These are phyloP conservation scores for Gaertneriomyces semiglobifer DNA, from an alignment of 192 early-diverging fungal genomes.

Conservation along the genomic window DNA sequence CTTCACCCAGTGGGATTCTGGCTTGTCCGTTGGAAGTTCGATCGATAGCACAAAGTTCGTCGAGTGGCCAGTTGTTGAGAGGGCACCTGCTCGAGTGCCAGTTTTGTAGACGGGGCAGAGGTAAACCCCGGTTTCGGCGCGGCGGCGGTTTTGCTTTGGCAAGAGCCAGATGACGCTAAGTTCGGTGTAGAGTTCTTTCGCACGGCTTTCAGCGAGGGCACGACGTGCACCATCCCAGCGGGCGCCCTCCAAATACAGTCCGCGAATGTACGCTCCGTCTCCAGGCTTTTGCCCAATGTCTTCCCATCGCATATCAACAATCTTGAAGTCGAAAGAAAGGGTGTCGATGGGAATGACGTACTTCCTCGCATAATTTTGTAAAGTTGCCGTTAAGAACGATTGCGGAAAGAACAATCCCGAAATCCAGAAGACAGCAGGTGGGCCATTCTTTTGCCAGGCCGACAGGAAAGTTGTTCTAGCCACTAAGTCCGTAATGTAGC, in stretches of 20 bases:
- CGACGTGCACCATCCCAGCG: conserved; percentile 49
- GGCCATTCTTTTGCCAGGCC: conserved; percentile 56
- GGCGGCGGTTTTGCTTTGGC: conserved; percentile 54
- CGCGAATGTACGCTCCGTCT: conserved; percentile 60
- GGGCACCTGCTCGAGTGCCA: conserved; percentile 52
- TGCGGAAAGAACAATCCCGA: conserved; percentile 63
- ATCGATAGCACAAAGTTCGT: conserved; percentile 63
- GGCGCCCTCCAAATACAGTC: conserved; percentile 58
- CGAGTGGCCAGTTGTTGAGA: conserved; percentile 61
- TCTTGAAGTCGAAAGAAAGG: conserved; percentile 57
- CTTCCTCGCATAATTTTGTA: conserved; percentile 60
- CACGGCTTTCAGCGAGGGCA: conserved; percentile 45
- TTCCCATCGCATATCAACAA: conserved; percentile 52
- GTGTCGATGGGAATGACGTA: conserved; percentile 57
- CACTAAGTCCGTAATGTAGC: conserved; percentile 53
- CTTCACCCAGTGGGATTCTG: conserved; percentile 56
- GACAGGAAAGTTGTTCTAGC: conserved; percentile 54
- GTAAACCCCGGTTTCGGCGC: conserved; percentile 50
- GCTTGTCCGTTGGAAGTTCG: conserved; percentile 52
- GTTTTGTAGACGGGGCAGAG: conserved; percentile 63
- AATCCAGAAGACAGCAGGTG: conserved; percentile 58
- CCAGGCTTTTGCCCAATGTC: conserved; percentile 47
- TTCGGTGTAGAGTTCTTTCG: conserved; percentile 61
- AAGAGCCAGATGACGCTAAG: conserved; percentile 59
- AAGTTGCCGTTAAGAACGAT: conserved; percentile 57